phyloP scores from a whole-genome alignment of 1,139 yeast genomes.

The Hansenula sp. region DNA sequence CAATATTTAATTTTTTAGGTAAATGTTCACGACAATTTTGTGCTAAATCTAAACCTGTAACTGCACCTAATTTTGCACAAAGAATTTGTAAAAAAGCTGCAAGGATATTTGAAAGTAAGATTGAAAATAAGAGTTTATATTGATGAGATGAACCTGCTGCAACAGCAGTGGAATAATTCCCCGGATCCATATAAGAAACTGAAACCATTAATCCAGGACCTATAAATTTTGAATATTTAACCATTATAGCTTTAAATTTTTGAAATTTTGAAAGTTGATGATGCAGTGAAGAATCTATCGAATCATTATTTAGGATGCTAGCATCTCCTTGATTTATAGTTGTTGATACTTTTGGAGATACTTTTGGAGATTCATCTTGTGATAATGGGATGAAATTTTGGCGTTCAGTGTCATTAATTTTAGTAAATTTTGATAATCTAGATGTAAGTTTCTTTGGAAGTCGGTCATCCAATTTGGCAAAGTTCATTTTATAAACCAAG shows the following conservation, averaged over 20 bases:
- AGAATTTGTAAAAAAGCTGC: conserved; percentile 70
- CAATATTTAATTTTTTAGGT: conserved; percentile 51
- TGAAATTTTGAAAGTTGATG: not conserved
- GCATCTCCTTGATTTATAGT: not conserved
- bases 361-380: not conserved
- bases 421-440: conserved; percentile 6
- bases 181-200: conserved; percentile 81
- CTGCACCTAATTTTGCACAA: conserved; percentile 72
- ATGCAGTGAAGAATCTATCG: not conserved
- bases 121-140: conserved; percentile 58
- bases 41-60: conserved; percentile 74
- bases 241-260: conserved; percentile 14
- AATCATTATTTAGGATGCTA: not conserved
- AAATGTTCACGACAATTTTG: conserved; percentile 68
- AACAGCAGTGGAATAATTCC: conserved; percentile 76
- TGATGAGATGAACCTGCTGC: conserved; percentile 73
- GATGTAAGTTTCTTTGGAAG: conserved; percentile 1
- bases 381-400: not conserved
- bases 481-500: too few relatives aligned
- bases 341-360: not conserved
- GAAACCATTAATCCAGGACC: conserved; percentile 80
- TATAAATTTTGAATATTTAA: conserved; percentile 55
- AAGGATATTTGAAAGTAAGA: conserved; percentile 61
- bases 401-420: not conserved
- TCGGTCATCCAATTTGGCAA: conserved; percentile 16